phyloP scores from a whole-genome alignment of 805 yeast genomes.

The Barnettozyma salicaria region DNA sequence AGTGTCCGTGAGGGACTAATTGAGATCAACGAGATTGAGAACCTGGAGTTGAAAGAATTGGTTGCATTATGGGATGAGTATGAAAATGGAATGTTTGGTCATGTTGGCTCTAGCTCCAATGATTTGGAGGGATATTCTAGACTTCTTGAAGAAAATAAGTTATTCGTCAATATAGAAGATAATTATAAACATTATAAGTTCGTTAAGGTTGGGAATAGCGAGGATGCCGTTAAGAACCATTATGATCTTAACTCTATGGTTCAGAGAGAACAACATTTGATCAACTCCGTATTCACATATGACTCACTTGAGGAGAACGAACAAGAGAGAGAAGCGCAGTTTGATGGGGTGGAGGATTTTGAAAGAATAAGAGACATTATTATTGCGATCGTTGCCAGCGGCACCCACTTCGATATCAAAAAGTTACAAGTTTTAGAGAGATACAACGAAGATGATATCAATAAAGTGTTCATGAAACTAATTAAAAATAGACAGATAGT shows the following conservation, averaged over 20 bases:
- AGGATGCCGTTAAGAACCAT: constrained; percentile 28
- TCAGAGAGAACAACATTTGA: constrained; percentile 55
- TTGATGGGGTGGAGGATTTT: constrained; percentile 9
- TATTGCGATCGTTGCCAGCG: constrained; percentile 30
- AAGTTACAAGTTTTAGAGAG: constrained; percentile 30
- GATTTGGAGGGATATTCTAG: no score
- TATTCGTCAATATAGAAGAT: constrained; percentile 36
- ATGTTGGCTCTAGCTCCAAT: no score
- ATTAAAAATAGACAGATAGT: constrained; percentile 50
- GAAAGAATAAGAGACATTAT: constrained; percentile 29
- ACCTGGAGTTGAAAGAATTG: constrained; percentile 45
- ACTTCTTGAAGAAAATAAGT: constrained; percentile 17
- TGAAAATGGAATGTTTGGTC: constrained; percentile 27
- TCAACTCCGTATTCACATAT: constrained; percentile 40
- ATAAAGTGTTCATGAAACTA: constrained; percentile 37
- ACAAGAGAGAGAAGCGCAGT: background rate
- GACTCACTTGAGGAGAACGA: constrained; percentile 2
- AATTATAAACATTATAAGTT: constrained; percentile 44
- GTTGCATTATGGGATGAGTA: constrained; percentile 60
- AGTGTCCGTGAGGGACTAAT: constrained; percentile 54
- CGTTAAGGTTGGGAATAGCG: constrained; percentile 26
- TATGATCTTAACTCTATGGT: constrained; percentile 60
- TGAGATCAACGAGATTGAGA: constrained; percentile 42
- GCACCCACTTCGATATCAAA: constrained; percentile 23
- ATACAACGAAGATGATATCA: constrained; percentile 46